Evolutionary conservation across 2,329 filamentous ascomycete species (phyloP).

Genomic region (Davidsoniella eucalypti): DNA sequence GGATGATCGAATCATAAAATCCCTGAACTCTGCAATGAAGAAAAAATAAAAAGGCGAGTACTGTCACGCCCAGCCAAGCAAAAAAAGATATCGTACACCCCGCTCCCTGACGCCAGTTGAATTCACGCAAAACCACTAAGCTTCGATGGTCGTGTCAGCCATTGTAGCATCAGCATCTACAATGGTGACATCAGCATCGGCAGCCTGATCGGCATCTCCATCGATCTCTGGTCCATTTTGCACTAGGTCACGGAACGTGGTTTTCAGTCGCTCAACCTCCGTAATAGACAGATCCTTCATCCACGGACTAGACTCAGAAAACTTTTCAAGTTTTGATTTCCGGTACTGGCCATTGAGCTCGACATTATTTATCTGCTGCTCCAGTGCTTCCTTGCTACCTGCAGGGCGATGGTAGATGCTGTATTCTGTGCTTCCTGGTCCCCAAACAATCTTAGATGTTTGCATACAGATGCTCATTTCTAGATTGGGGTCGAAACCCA

Average conservation of each 20-base stretch:
- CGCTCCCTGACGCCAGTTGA: background rate
- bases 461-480: conserved; percentile 60
- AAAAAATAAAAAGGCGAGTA: conserved; percentile 11
- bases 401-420: conserved; percentile 55
- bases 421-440: conserved; percentile 52
- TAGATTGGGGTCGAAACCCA: conserved; percentile 46
- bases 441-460: conserved; percentile 66
- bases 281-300: conserved; percentile 66
- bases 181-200: conserved; percentile 20
- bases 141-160: conserved; percentile 13
- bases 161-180: conserved; percentile 15
- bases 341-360: conserved; percentile 43
- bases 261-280: conserved; percentile 58
- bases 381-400: conserved; percentile 48
- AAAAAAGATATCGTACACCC: conserved; percentile 10
- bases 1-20: no score
- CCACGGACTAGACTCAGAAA: conserved; percentile 67
- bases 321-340: conserved; percentile 54
- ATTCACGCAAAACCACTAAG: background rate
- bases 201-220: background rate
- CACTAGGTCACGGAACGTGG: conserved; percentile 39
- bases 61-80: conserved; percentile 2
- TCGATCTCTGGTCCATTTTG: conserved; percentile 24
- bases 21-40: background rate
- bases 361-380: conserved; percentile 32